These are phyloP conservation scores for Jatropha multifida DNA, from an alignment of 441 rosid species.

Conservation along the genomic window DNA sequence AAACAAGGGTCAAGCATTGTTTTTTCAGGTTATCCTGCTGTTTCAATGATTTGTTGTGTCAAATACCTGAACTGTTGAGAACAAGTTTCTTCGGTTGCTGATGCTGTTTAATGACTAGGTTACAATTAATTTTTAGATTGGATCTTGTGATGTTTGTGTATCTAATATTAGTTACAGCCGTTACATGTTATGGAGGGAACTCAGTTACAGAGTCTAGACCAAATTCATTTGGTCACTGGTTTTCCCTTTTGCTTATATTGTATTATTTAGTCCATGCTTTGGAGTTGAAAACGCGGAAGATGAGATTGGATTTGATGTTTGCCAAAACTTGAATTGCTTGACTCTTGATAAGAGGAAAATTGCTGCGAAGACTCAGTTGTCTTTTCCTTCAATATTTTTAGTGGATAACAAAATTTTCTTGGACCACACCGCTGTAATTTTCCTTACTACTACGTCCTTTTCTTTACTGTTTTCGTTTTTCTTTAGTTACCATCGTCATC, in stretches of 20 bases:
- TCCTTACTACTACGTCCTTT: not conserved
- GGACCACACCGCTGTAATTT: not conserved
- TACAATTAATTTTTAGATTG: too few species aligned
- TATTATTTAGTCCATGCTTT: not conserved
- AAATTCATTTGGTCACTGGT: not conserved
- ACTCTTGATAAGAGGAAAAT: not conserved
- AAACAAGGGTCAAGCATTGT: slow-evolving; percentile 1
- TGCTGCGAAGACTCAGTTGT: not conserved
- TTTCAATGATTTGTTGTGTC: not conserved
- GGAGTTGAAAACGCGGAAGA: not conserved
- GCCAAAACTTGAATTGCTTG: not conserved
- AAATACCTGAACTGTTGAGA: slow-evolving; percentile 1
- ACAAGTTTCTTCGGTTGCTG: not conserved
- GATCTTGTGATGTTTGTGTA: too few species aligned
- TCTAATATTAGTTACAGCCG: too few species aligned
- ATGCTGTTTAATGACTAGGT: not conserved
- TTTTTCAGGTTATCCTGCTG: slow-evolving; percentile 3
- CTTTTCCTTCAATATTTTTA: not conserved
- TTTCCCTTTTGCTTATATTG: not conserved
- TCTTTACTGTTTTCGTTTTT: too few species aligned
- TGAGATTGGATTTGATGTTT: not conserved
- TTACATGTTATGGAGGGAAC: too few species aligned
- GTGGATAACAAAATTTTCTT: not conserved
- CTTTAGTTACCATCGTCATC: too few species aligned
- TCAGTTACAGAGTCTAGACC: not conserved